Conservation (phyloP, 2,329 filamentous ascomycete genomes). For the Cladosporium sp. region DNA sequence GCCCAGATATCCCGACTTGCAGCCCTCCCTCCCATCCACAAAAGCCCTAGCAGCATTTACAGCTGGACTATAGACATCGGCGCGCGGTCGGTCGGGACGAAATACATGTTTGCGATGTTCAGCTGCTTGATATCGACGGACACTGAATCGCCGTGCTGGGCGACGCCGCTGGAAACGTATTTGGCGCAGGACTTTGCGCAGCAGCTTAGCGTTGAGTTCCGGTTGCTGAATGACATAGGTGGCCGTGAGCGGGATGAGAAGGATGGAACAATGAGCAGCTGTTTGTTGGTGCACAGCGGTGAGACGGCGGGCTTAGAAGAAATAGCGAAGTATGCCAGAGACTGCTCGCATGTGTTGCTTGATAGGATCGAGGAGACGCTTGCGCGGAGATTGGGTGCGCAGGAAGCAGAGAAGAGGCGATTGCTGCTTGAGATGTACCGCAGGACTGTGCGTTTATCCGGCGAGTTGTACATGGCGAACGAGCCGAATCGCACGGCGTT, state of each 20-base stretch:
- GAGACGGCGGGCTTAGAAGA: not conserved
- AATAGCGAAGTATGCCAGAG: not conserved
- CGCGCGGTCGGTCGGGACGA: constrained; percentile 1
- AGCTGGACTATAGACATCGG: not conserved
- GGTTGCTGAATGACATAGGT: constrained; percentile 1
- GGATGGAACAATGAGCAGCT: not conserved
- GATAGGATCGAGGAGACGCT: not conserved
- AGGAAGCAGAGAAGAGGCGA: not conserved
- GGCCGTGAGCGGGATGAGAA: not conserved
- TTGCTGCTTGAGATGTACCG: not conserved
- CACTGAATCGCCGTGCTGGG: not conserved
- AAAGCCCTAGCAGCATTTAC: not conserved
- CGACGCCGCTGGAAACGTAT: not conserved
- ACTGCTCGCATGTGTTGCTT: not conserved
- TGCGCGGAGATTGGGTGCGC: not conserved
- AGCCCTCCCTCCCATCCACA: not conserved
- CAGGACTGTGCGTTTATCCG: not conserved
- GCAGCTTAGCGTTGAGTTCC: constrained; percentile 5
- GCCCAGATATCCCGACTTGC: constrained; percentile 1
- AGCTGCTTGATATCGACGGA: not conserved
- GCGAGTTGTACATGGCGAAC: constrained; percentile 4
- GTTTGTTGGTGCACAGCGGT: not conserved
- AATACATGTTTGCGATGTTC: constrained; percentile 4
- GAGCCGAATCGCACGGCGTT: not conserved
- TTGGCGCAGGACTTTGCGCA: not conserved